phyloP scores from a whole-genome alignment of 129 eudicot species.

The Silybum marianum region DNA sequence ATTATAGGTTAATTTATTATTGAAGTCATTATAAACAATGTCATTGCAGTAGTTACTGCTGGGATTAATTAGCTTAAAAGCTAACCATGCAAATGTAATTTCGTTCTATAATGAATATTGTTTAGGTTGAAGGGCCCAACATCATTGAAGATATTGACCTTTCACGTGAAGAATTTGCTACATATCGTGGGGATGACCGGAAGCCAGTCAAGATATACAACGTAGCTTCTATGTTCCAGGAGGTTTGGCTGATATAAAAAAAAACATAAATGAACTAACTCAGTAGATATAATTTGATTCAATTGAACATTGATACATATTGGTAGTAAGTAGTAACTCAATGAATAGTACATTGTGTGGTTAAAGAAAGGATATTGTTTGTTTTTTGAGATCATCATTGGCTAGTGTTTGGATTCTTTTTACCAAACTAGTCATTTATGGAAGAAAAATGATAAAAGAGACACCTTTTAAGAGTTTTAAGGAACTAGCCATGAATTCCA shows the following conservation, averaged over 20 bases:
- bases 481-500: too few species aligned
- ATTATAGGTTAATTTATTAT: too few species aligned
- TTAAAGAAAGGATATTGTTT: not conserved
- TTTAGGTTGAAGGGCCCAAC: constrained; percentile 59
- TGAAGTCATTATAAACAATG: too few species aligned
- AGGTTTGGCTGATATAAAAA: constrained; percentile 21
- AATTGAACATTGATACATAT: not conserved
- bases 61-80: too few species aligned
- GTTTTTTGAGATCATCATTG: not conserved
- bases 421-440: not conserved
- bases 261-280: not conserved
- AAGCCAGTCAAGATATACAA: constrained; percentile 79
- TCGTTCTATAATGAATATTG: not conserved
- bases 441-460: too few species aligned
- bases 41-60: too few species aligned
- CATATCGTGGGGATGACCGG: constrained; percentile 76
- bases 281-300: not conserved
- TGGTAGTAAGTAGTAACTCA: not conserved
- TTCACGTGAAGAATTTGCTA: constrained; percentile 68
- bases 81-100: too few species aligned
- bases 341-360: not conserved
- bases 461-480: too few species aligned
- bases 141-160: constrained; percentile 67
- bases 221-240: constrained; percentile 51
- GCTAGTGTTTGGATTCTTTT: too few species aligned